Evolutionary conservation across 768 basidiomycete species (phyloP), one percentile per base, ranked within the genome.

Genomic region (Lepiota venenata): DNA sequence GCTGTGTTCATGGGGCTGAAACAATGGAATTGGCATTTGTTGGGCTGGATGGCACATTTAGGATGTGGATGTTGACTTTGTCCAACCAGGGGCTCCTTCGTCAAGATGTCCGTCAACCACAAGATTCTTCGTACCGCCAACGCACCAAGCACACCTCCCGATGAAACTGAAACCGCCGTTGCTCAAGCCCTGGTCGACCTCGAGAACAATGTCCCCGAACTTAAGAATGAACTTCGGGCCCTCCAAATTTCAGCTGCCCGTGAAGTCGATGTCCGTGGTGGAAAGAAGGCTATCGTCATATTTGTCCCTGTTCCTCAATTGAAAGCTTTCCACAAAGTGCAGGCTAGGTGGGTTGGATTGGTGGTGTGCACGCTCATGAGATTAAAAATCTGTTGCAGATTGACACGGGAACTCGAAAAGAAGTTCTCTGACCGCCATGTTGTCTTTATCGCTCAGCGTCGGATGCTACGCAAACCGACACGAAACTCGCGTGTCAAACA

Each of bases 401-500:
- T 98, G 69, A 98, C 96, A 58, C 88, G 96, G 51, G 96, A 98
- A 71, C 84, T 99, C 67, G 97, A 99, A 85, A 99, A 99, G 85
- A 99, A 99, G 77, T 98, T 99, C 79, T 93, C 97, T 43, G 97
- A 98, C 78, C 87, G 94, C 70, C 95, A 98, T 76, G 93, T 99
- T 71, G 92, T 99, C 56, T 98, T 99, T 72, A 85, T 98, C 71
- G 97, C 91, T 52, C 97, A 99, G 78, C 93, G 97, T 72, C 87
- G 96, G 68, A 94, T 98, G 87, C 81, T 98, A 71, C 91, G 88
- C 79, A 98, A 95, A 75, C 95, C 95, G 54, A 94, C 93, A 62
- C 93, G 94, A 61, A 91, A 82, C 67, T 92, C 93, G 54, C 88
- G 91, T 62, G 87, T 91, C 63, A 82, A 87, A 77, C 96, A 99